These are phyloP conservation scores for Nothopassalora personata DNA, from an alignment of 2,329 filamentous ascomycete genomes.

Conservation along the genomic window DNA sequence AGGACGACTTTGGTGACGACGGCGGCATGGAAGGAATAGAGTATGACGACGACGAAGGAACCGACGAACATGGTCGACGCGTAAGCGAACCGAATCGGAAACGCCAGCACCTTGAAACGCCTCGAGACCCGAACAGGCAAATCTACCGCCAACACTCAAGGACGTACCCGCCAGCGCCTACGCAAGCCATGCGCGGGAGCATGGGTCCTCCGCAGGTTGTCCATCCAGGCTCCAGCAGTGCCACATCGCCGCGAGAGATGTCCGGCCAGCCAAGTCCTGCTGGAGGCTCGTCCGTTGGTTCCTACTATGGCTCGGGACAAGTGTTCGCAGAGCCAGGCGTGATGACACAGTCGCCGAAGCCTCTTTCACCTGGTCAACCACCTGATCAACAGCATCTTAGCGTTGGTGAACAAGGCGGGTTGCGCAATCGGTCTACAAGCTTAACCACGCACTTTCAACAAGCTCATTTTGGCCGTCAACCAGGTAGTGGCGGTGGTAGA, in stretches of 20 bases:
- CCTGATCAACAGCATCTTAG: constrained; percentile 49
- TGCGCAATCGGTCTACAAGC: constrained; percentile 60
- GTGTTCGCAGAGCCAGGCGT: constrained; percentile 62
- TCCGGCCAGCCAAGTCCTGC: constrained; percentile 29
- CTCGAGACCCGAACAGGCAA: constrained; percentile 48
- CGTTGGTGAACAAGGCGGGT: constrained; percentile 37
- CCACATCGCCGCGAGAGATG: constrained; percentile 35
- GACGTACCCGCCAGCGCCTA: constrained; percentile 64
- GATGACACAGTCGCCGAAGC: constrained; percentile 84
- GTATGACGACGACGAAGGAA: constrained; percentile 54
- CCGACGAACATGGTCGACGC: constrained; percentile 53
- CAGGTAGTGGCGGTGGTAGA: constrained; percentile 51
- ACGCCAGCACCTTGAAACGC: constrained; percentile 60
- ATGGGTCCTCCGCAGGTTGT: constrained; percentile 36
- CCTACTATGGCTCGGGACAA: constrained; percentile 38
- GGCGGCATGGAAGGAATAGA: constrained; percentile 57
- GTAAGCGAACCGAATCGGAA: constrained; percentile 72
- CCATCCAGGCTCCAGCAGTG: constrained; percentile 27
- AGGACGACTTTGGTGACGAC: constrained; percentile 58
- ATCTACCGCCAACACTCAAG: constrained; percentile 62
- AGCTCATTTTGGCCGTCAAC: constrained; percentile 52
- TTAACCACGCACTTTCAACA: constrained; percentile 61
- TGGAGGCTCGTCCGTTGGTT: constrained; percentile 17
- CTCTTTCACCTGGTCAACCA: constrained; percentile 63
- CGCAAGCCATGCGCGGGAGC: constrained; percentile 21